Conservation (phyloP, 176 grass and related monocot species). For the Chrysopogon serrulatus region DNA sequence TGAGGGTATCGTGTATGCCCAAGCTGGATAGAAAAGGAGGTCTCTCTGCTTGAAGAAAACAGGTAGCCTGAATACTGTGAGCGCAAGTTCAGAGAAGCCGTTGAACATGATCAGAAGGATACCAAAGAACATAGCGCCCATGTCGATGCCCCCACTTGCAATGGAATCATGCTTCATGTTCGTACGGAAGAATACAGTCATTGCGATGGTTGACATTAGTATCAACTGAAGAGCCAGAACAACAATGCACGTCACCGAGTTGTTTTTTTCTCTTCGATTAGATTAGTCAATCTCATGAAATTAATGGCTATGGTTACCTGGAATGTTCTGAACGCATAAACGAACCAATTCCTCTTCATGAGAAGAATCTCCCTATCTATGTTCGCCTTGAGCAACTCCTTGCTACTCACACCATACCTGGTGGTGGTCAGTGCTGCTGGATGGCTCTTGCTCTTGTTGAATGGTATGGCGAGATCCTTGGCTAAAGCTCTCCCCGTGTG, state of each 20-base stretch:
- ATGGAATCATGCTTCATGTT: conserved; percentile 49
- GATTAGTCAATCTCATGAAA: neutral
- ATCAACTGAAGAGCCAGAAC: conserved; percentile 45
- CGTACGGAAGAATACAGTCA: conserved; percentile 83
- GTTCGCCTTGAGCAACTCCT: conserved; percentile 71
- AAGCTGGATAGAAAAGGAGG: conserved; percentile 82
- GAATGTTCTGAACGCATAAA: conserved; percentile 70
- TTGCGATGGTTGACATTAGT: conserved; percentile 54
- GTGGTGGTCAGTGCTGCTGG: conserved; percentile 69
- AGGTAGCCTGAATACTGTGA: conserved; percentile 69
- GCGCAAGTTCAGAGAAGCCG: conserved; percentile 64
- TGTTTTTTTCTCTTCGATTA: neutral
- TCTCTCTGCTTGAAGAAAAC: conserved; percentile 95
- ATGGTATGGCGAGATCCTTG: conserved; percentile 53
- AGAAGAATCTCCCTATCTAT: conserved; percentile 72
- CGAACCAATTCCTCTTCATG: conserved; percentile 93
- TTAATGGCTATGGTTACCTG: conserved; percentile 37
- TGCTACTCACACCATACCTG: conserved; percentile 56
- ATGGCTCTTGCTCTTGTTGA: conserved; percentile 64
- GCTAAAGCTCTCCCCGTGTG: conserved; percentile 44
- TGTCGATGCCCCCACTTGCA: conserved; percentile 46
- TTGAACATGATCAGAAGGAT: conserved; percentile 75
- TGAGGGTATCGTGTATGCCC: conserved; percentile 72
- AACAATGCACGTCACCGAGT: neutral
- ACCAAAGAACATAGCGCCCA: conserved; percentile 68